Percentiles rank a stretch among this genome's conserved stretches.
These are phyloP conservation scores for Zygnema circumcarinatum DNA, from an alignment of 139 green algal genomes.

Conservation along the genomic window DNA sequence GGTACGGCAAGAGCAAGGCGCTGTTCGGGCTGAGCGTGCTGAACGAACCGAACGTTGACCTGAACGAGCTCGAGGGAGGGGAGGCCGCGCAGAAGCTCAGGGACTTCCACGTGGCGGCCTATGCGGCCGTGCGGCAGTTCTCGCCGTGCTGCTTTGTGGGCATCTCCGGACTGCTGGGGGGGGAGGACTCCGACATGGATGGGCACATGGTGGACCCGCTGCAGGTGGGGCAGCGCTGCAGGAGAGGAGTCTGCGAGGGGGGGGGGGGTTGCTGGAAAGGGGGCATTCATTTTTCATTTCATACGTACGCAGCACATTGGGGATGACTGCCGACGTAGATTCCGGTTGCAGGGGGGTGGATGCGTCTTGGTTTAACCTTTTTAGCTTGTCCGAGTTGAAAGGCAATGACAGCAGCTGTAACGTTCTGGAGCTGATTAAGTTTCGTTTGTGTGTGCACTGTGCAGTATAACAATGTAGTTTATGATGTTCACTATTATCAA, in stretches of 20 bases:
- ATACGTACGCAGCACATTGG: too few relatives aligned
- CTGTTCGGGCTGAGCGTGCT: slow-evolving; percentile 26
- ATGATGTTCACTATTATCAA: slow-evolving; percentile 15
- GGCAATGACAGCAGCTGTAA: too few relatives aligned
- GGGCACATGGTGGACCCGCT: slow-evolving; percentile 38
- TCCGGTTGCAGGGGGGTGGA: too few relatives aligned
- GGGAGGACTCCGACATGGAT: background rate
- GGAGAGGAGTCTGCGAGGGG: background rate
- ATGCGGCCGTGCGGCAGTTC: slow-evolving; percentile 29
- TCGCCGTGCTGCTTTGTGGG: slow-evolving; percentile 27
- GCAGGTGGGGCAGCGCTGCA: background rate
- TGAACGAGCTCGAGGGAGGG: background rate
- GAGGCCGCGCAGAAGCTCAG: background rate
- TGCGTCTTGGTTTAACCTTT: too few relatives aligned
- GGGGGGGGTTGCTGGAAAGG: background rate
- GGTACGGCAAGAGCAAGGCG: slow-evolving; percentile 26
- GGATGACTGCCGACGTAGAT: too few relatives aligned
- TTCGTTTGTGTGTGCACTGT: too few relatives aligned
- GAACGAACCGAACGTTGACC: slow-evolving; percentile 38
- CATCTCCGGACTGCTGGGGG: slow-evolving; percentile 10
- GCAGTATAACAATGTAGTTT: background rate
- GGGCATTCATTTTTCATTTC: too few relatives aligned
- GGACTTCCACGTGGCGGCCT: slow-evolving; percentile 20
- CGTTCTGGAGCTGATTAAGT: too few relatives aligned
- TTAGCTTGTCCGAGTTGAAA: too few relatives aligned